Evolutionary conservation across 371 early-diverging fungal species (phyloP).

Genomic region (Syncephalastrum contaminatum): DNA sequence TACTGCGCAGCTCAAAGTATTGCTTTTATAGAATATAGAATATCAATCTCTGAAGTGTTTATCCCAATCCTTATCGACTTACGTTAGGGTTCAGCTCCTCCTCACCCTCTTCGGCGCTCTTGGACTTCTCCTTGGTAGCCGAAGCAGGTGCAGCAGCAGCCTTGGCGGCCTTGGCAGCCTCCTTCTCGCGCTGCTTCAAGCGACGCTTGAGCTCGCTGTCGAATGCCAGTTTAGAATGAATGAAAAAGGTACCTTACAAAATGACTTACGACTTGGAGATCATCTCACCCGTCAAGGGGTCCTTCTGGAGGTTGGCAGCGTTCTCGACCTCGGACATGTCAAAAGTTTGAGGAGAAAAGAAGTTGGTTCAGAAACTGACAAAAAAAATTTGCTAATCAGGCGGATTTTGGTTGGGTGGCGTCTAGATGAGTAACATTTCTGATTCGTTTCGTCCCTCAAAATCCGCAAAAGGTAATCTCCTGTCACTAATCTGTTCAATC

Average conservation of each 20-base stretch:
- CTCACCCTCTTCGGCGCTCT: slow-evolving; percentile 71
- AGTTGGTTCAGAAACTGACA: not conserved
- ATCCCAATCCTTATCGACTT: slow-evolving; percentile 22
- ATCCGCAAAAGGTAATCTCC: too few relatives aligned
- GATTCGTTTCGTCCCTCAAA: too few relatives aligned
- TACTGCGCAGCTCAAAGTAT: slow-evolving; percentile 97
- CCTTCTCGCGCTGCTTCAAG: slow-evolving; percentile 84
- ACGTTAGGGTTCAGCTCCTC: slow-evolving; percentile 86
- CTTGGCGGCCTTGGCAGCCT: slow-evolving; percentile 77
- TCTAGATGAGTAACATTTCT: too few relatives aligned
- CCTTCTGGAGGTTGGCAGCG: slow-evolving; percentile 64
- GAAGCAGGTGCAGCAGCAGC: slow-evolving; percentile 62
- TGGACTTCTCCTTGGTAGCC: slow-evolving; percentile 56
- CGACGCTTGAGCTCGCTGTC: slow-evolving; percentile 92
- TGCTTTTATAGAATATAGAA: slow-evolving; percentile 48
- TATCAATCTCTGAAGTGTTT: not conserved
- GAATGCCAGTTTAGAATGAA: slow-evolving; percentile 1
- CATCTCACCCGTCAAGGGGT: slow-evolving; percentile 92
- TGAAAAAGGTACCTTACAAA: not conserved
- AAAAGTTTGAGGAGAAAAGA: slow-evolving; percentile 5
- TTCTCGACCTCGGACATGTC: slow-evolving; percentile 19
- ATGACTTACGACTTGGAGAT: slow-evolving; percentile 87
- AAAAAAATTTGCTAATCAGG: too few relatives aligned
- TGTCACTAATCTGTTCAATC: too few relatives aligned
- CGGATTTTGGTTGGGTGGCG: too few relatives aligned